Evolutionary conservation across 257 asterid species (phyloP).

Genomic region (Ehretia macrophylla): DNA sequence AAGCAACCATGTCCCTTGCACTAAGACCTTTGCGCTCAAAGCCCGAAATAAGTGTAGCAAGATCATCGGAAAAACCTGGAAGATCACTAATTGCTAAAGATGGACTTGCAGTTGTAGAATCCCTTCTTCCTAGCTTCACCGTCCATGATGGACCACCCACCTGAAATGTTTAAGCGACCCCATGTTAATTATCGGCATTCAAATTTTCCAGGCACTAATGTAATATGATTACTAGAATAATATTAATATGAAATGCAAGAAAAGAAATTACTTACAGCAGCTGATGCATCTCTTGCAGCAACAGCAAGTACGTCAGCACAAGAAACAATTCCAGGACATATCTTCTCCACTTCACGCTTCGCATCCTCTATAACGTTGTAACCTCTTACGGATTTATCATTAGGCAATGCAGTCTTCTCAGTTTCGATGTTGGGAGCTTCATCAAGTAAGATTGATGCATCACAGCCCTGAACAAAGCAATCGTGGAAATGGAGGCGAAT

Average conservation of each 20-base stretch:
- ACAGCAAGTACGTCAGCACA: conserved; percentile 43
- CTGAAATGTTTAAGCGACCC: conserved; percentile 5
- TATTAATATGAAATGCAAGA: too few relatives aligned
- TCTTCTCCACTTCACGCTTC: conserved; percentile 32
- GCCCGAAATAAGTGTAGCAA: conserved; percentile 16
- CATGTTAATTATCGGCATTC: too few relatives aligned
- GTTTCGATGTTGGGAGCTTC: conserved; percentile 24
- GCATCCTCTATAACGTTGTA: conserved; percentile 35
- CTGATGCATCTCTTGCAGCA: conserved; percentile 46
- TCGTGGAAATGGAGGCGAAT: conserved; percentile 70
- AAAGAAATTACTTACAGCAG: conserved; percentile 29
- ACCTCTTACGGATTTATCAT: conserved; percentile 32
- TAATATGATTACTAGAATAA: too few relatives aligned
- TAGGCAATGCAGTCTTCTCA: conserved; percentile 33
- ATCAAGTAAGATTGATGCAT: conserved; percentile 42
- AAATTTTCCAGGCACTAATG: too few relatives aligned
- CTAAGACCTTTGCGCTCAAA: conserved; percentile 23
- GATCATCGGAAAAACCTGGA: conserved; percentile 18
- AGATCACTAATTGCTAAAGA: conserved; percentile 27
- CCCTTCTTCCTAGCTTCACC: conserved; percentile 40
- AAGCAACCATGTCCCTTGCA: conserved; percentile 39
- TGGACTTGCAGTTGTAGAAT: conserved; percentile 35
- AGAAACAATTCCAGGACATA: conserved; percentile 42
- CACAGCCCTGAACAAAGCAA: conserved; percentile 61
- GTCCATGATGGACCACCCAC: conserved; percentile 52